Evolutionary conservation across 108 stramenopile species (phyloP), one percentile per base, ranked within the genome.

Genomic region (Skeletonema grethae): DNA sequence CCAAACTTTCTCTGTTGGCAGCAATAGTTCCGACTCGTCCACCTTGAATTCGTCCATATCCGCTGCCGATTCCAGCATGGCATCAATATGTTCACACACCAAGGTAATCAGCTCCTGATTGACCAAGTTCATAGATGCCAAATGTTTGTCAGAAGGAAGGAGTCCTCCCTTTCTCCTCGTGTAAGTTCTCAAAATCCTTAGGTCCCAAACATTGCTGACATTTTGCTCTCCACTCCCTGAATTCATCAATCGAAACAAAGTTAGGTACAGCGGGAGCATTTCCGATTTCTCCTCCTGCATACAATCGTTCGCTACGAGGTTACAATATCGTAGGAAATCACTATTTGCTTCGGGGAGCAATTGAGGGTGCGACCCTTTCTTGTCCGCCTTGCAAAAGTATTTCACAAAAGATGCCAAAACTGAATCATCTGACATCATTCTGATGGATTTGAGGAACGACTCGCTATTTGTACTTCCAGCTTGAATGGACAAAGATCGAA

Each of bases 381-480:
- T 45, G 24, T 53, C 62, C 12, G 80, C 65, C 41, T 75, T 74
- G 63, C 93, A 94, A 59, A 94, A 85, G 50, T 88, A 83, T 39
- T 85, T 77, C 24, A 90, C 90, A 63, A 87, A 89, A 55, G 84
- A 80, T 20, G 87, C 61, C 34, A 96, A 77, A 18, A 67, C 64
- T 15, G 82, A 68, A 82, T 94, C 93, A 39, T 90, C 87, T 2
- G 93, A 90, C 61, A 91, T 92, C 18, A 90, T 73, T 61, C 80
- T 65, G n/a, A 94, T 76, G 11, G 89, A 67, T 24, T 89, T 88
- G 36, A 85, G 41, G 10, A 82, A 63, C 29, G 82, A 84, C 29
- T 69, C 71, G 15, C 67, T 75, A 46, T 71, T 57, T 46, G 66
- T 48, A 30, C 59, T 74, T 55, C 71, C 82, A 7, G 70, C 72